These are phyloP conservation scores for Mrakia gelida DNA, from an alignment of 768 basidiomycete genomes.

Conservation along the genomic window DNA sequence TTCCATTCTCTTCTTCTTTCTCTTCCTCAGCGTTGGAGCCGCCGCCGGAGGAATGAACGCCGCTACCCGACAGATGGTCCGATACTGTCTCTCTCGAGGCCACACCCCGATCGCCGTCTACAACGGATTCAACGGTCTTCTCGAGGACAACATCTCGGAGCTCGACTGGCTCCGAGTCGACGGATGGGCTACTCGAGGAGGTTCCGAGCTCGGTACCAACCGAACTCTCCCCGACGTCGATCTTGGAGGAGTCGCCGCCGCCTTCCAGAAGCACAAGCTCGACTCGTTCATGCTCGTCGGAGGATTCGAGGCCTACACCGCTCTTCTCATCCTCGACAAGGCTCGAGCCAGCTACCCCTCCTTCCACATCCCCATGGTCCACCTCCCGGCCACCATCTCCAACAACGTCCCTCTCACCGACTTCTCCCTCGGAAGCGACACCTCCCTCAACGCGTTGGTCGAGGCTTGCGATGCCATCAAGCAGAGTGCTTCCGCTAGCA, in stretches of 20 bases:
- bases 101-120: slow-evolving; percentile 88
- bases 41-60: slow-evolving; percentile 99
- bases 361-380: slow-evolving; percentile 92
- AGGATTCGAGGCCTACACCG: slow-evolving; percentile 89
- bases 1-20: background rate
- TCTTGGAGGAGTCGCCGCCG: slow-evolving; percentile 80
- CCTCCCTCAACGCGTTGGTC: slow-evolving; percentile 94
- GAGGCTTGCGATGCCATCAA: slow-evolving; percentile 98
- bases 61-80: slow-evolving; percentile 86
- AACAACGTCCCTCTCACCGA: slow-evolving; percentile 99
- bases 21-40: slow-evolving; percentile 69
- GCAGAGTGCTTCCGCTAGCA: slow-evolving; percentile 92
- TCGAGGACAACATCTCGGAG: slow-evolving; percentile 80
- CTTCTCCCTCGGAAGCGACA: slow-evolving; percentile 91
- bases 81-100: slow-evolving; percentile 87
- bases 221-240: slow-evolving; percentile 79
- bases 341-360: slow-evolving; percentile 78
- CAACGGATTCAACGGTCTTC: slow-evolving; percentile 92
- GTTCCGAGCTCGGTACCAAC: slow-evolving; percentile 96
- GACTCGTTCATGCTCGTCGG: slow-evolving; percentile 84
- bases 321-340: slow-evolving; percentile 71
- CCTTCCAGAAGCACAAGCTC: slow-evolving; percentile 79
- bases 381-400: slow-evolving; percentile 92
- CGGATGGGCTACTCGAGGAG: slow-evolving; percentile 91
- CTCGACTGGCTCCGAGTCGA: slow-evolving; percentile 96